Evolutionary conservation across 495 filamentous ascomycete genomes (phyloP).

Genomic region (Podospora fimiseda): DNA sequence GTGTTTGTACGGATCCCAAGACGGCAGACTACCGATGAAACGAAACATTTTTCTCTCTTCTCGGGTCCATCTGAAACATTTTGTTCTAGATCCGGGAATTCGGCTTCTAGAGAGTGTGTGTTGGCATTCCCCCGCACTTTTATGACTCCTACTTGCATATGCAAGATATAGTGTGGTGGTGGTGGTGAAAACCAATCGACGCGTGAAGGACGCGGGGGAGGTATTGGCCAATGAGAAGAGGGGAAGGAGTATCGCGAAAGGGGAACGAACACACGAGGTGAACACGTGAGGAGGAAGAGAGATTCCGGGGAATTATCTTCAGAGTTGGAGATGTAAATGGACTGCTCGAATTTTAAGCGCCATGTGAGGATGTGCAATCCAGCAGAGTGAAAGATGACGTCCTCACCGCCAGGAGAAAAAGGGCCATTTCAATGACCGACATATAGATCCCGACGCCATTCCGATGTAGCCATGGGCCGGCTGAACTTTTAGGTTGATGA

Average conservation of each 20-base stretch:
- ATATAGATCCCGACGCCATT: neutral
- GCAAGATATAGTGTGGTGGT: neutral
- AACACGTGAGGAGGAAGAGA: neutral
- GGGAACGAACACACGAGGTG: neutral
- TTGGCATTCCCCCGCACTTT: neutral
- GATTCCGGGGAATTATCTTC: neutral
- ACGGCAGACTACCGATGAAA: neutral
- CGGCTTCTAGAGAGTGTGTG: too few species aligned
- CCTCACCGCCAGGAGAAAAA: neutral
- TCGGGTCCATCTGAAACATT: neutral
- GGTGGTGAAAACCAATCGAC: neutral
- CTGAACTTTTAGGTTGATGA: neutral
- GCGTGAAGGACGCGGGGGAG: neutral
- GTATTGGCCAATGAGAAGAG: neutral
- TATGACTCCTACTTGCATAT: neutral
- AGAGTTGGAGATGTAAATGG: neutral
- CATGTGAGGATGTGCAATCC: slow-evolving; percentile 1
- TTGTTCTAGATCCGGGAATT: too few species aligned
- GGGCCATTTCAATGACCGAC: neutral
- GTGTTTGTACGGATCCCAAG: too few species aligned
- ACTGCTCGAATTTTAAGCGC: too few species aligned
- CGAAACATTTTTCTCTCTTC: neutral
- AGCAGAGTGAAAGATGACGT: neutral
- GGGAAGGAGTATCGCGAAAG: neutral
- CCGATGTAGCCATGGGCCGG: neutral